These are phyloP conservation scores for Calocera cornea DNA, from an alignment of 768 basidiomycete species.

Conservation along the genomic window DNA sequence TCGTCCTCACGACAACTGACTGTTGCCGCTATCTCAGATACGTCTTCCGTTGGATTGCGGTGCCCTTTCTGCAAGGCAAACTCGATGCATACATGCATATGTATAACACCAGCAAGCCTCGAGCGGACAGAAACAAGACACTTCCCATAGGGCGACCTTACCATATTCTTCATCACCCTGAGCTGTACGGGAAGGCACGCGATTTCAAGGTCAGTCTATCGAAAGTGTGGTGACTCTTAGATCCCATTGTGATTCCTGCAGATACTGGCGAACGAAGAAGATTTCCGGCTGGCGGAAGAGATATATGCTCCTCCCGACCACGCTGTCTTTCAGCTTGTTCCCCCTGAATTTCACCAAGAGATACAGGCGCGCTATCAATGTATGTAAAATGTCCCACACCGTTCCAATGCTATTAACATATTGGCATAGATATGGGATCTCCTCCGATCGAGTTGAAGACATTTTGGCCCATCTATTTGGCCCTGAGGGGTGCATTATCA, in stretches of 20 bases:
- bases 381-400: background rate
- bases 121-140: conserved; percentile 25
- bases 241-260: background rate
- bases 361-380: background rate
- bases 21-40: conserved; percentile 19
- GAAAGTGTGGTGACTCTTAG: background rate
- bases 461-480: background rate
- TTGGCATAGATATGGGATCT: background rate
- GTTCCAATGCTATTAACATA: background rate
- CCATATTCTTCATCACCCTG: conserved; percentile 23
- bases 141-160: conserved; percentile 30
- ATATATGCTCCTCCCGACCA: background rate
- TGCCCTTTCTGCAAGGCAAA: conserved; percentile 32
- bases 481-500: background rate
- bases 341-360: background rate
- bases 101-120: conserved; percentile 18
- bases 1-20: too few relatives aligned
- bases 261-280: background rate
- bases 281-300: background rate
- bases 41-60: conserved; percentile 31
- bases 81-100: conserved; percentile 22
- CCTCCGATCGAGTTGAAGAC: background rate
- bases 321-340: background rate
- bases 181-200: conserved; percentile 16
- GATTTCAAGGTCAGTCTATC: conserved; percentile 26